Percentiles rank a stretch among this genome's conserved stretches.
These are phyloP conservation scores for Phytophthora sojae DNA, from an alignment of 352 stramenopile species.

Conservation along the genomic window DNA sequence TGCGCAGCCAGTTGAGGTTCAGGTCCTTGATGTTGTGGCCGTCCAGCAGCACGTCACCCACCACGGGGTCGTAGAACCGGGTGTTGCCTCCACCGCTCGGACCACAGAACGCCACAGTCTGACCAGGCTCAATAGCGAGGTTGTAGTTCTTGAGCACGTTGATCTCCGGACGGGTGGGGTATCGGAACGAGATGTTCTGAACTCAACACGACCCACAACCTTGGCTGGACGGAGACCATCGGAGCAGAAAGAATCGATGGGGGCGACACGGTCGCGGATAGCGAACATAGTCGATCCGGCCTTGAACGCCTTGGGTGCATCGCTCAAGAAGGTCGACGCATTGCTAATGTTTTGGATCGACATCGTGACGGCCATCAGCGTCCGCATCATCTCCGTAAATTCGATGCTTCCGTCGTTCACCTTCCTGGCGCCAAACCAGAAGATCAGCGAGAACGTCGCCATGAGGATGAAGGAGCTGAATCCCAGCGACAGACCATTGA, in stretches of 20 bases:
- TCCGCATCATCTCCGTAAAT: conserved; percentile 56
- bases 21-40: too few species aligned
- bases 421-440: conserved; percentile 67
- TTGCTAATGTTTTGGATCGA: conserved; percentile 34
- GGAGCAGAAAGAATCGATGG: background rate
- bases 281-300: conserved; percentile 45
- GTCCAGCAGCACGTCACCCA: too few species aligned
- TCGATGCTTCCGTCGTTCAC: conserved; percentile 48
- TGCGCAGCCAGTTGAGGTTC: too few species aligned
- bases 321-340: conserved; percentile 36
- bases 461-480: conserved; percentile 75
- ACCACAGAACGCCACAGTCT: conserved; percentile 56
- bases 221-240: too few species aligned
- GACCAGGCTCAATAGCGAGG: too few species aligned
- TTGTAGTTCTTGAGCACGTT: too few species aligned
- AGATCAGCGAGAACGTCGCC: conserved; percentile 58
- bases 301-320: conserved; percentile 82
- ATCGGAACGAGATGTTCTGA: too few species aligned
- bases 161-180: too few species aligned
- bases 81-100: conserved; percentile 53
- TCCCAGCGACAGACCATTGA: conserved; percentile 57
- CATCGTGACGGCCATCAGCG: conserved; percentile 63
- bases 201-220: too few species aligned
- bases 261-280: conserved; percentile 36
- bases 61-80: conserved; percentile 66